Percentiles rank a stretch among this genome's conserved stretches.
These are phyloP conservation scores for Eucalyptus lansdowneana DNA, from an alignment of 345 rosid species.

Conservation along the genomic window DNA sequence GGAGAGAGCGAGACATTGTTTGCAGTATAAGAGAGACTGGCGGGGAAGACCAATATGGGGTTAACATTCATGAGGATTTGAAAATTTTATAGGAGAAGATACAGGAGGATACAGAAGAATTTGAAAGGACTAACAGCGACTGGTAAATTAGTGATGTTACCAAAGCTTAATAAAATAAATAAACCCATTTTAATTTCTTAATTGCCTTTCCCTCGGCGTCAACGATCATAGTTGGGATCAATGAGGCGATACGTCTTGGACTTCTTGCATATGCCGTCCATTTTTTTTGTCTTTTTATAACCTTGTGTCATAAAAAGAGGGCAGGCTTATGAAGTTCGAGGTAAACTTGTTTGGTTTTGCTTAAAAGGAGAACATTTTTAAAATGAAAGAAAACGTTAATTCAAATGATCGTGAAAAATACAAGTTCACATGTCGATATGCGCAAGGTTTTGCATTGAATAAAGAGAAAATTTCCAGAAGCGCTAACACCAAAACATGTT, in stretches of 20 bases:
- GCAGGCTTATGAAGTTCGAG: not conserved
- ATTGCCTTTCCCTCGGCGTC: not conserved
- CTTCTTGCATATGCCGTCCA: not conserved
- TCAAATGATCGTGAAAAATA: not conserved
- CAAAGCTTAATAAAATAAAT: too few relatives aligned
- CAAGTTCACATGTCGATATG: not conserved
- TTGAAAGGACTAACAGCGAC: not conserved
- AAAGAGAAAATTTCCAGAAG: not conserved
- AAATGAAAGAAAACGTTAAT: too few relatives aligned
- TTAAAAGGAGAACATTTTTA: not conserved
- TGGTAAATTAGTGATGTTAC: not conserved
- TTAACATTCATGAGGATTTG: not conserved
- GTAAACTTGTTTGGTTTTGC: not conserved
- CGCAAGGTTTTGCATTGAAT: not conserved
- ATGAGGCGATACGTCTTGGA: not conserved
- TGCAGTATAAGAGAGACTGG: not conserved
- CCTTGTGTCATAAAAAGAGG: not conserved
- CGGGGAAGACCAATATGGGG: fast-evolving
- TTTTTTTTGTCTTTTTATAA: not conserved
- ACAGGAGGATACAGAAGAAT: not conserved
- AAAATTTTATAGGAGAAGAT: not conserved
- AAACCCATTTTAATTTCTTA: not conserved
- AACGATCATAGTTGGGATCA: not conserved
- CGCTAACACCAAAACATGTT: not conserved
- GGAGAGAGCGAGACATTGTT: not conserved